Conservation (phyloP, 768 basidiomycete species). For the Favolaschia claudopus region DNA sequence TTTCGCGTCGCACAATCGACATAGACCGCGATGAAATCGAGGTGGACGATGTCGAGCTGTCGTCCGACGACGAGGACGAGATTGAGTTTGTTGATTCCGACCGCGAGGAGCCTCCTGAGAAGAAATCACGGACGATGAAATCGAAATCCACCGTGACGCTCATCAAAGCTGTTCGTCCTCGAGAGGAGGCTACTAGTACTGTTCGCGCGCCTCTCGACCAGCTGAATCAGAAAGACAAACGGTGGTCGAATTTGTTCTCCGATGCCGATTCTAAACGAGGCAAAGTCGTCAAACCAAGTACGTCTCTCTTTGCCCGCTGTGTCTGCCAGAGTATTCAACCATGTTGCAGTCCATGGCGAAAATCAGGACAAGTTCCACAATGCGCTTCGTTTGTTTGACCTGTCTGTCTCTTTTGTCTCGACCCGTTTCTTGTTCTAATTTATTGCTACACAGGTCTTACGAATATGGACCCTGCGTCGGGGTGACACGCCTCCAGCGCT, state of each 20-base stretch:
- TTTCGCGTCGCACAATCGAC: conserved; percentile 13
- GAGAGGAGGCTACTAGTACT: conserved; percentile 18
- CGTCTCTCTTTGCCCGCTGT: conserved; percentile 37
- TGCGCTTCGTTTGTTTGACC: conserved; percentile 82
- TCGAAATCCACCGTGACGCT: not conserved
- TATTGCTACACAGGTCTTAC: conserved; percentile 57
- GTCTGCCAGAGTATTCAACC: not conserved
- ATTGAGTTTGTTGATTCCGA: conserved; percentile 8
- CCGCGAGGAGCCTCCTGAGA: not conserved
- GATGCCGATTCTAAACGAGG: conserved; percentile 63
- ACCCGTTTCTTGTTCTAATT: conserved; percentile 12
- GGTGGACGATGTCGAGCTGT: conserved; percentile 31
- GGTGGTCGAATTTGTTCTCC: conserved; percentile 59
- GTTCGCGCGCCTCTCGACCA: conserved; percentile 41
- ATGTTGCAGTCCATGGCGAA: conserved; percentile 66
- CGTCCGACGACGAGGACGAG: conserved; percentile 32
- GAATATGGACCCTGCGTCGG: conserved; percentile 86
- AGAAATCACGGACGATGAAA: conserved; percentile 9
- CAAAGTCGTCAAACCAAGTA: conserved; percentile 63
- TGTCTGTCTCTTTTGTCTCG: conserved; percentile 45
- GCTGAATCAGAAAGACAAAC: conserved; percentile 55
- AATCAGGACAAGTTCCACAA: conserved; percentile 69
- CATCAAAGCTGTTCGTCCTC: conserved; percentile 2
- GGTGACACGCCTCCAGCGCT: conserved; percentile 82
- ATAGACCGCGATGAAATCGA: conserved; percentile 32